These are phyloP conservation scores for Amanita rubescens DNA, from an alignment of 768 basidiomycete species.

Conservation along the genomic window DNA sequence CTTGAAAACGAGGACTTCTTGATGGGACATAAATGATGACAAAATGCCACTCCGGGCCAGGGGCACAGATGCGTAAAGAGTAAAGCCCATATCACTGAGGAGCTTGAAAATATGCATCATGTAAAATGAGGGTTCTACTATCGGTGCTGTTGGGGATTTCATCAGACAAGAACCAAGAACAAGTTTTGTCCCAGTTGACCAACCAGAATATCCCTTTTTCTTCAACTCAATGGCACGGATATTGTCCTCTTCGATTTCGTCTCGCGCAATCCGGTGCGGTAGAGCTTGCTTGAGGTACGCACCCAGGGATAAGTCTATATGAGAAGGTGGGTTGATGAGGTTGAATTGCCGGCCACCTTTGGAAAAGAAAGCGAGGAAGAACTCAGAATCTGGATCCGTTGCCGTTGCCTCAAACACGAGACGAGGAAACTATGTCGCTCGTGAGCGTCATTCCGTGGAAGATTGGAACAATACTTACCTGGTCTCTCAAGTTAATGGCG, in stretches of 20 bases:
- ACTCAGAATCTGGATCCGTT: slow-evolving; percentile 41
- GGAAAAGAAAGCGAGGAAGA: slow-evolving; percentile 63
- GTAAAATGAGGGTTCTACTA: slow-evolving; percentile 47
- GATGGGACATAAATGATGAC: slow-evolving; percentile 34
- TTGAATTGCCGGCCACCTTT: slow-evolving; percentile 50
- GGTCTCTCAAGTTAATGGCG: slow-evolving; percentile 46
- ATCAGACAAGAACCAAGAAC: background rate
- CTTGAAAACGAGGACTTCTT: slow-evolving; percentile 63
- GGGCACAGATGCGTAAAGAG: slow-evolving; percentile 60
- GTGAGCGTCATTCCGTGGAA: slow-evolving; percentile 2
- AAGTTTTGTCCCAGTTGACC: slow-evolving; percentile 12
- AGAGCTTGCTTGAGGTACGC: slow-evolving; percentile 30
- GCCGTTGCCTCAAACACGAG: slow-evolving; percentile 56
- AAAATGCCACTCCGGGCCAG: slow-evolving; percentile 42
- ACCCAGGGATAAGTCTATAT: slow-evolving; percentile 33
- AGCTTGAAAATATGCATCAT: slow-evolving; percentile 57
- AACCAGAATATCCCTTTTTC: slow-evolving; percentile 26
- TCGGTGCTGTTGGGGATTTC: slow-evolving; percentile 8
- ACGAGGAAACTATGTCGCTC: slow-evolving; percentile 37
- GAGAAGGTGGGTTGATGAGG: slow-evolving; percentile 36
- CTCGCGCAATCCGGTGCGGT: slow-evolving; percentile 26
- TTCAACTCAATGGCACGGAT: slow-evolving; percentile 51
- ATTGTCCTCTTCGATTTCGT: slow-evolving; percentile 41
- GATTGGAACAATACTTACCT: slow-evolving; percentile 30
- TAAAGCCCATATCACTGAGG: slow-evolving; percentile 48